Percentiles rank a stretch among this genome's conserved stretches.
phyloP scores from a whole-genome alignment of 805 yeast species.

The Phaffomyces thermotolerans region DNA sequence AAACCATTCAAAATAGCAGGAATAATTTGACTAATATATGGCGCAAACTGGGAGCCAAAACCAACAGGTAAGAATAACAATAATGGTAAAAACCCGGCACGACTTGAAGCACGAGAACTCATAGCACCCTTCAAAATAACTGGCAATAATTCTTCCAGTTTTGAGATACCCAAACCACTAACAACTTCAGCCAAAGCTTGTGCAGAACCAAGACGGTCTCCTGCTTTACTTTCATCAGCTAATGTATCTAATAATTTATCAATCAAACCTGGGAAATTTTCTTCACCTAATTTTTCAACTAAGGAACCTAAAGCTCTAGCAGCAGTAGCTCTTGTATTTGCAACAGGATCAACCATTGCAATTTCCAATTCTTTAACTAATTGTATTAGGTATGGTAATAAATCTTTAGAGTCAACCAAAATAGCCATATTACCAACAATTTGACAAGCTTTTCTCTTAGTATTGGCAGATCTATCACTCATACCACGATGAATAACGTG shows the following conservation, averaged over 20 bases:
- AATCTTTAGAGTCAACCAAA: constrained; percentile 80
- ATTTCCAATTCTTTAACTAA: constrained; percentile 77
- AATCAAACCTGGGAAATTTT: constrained; percentile 85
- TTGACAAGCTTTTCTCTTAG: constrained; percentile 91
- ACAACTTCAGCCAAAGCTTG: constrained; percentile 94
- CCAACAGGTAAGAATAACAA: constrained; percentile 87
- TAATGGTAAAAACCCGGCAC: constrained; percentile 91
- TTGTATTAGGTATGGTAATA: constrained; percentile 73
- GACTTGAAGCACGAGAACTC: constrained; percentile 57
- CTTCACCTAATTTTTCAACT: constrained; percentile 95
- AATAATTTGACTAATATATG: constrained; percentile 76
- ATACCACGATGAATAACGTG: constrained; percentile 95
- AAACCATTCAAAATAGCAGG: constrained; percentile 90
- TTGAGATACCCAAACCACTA: constrained; percentile 81
- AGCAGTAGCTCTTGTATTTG: constrained; percentile 94
- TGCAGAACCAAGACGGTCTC: constrained; percentile 94
- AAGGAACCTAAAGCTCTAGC: constrained; percentile 94
- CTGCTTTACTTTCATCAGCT: constrained; percentile 69
- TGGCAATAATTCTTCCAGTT: constrained; percentile 87
- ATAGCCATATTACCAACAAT: constrained; percentile 99
- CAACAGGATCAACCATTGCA: constrained; percentile 98
- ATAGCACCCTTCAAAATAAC: constrained; percentile 64
- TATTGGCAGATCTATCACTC: constrained; percentile 87
- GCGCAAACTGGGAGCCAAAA: constrained; percentile 86
- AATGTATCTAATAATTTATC: constrained; percentile 71